Conservation (phyloP, 2,329 filamentous ascomycete genomes). For the Curvularia verruculosa region DNA sequence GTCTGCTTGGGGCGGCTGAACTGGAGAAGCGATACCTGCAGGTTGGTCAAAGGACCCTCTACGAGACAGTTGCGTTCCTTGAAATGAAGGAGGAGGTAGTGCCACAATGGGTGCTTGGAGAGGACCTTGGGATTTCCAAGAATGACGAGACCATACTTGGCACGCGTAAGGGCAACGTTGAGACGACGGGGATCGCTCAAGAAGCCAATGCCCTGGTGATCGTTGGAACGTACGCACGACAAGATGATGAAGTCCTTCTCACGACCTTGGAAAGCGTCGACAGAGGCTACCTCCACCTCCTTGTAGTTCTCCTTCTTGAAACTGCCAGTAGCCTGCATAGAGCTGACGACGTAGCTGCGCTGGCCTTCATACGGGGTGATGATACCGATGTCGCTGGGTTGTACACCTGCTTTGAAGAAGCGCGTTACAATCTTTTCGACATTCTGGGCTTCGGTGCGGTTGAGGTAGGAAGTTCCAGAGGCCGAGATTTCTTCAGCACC, state of each 20-base stretch:
- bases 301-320: constrained; percentile 99
- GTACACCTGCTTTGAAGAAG: constrained; percentile 99
- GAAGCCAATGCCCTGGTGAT: constrained; percentile 99
- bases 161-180: constrained; percentile 94
- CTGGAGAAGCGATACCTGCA: constrained; percentile 94
- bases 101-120: constrained; percentile 97
- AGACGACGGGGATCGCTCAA: constrained; percentile 95
- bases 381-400: constrained; percentile 90
- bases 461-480: constrained; percentile 96
- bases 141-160: constrained; percentile 95
- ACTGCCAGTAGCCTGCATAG: constrained; percentile 97
- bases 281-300: constrained; percentile 96
- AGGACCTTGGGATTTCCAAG: constrained; percentile 97
- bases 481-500: constrained; percentile 98
- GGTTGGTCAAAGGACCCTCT: constrained; percentile 90
- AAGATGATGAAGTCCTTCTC: constrained; percentile 99
- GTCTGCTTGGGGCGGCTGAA: constrained; percentile 93
- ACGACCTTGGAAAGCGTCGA: constrained; percentile 97
- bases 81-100: constrained; percentile 92
- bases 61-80: constrained; percentile 96
- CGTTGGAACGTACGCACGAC: constrained; percentile 96
- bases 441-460: constrained; percentile 94
- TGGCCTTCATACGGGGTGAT: constrained; percentile 99
- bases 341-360: constrained; percentile 96
- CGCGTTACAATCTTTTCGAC: constrained; percentile 98